phyloP scores from a whole-genome alignment of 1,284 basidiomycete species.

The Schizophyllum commune region DNA sequence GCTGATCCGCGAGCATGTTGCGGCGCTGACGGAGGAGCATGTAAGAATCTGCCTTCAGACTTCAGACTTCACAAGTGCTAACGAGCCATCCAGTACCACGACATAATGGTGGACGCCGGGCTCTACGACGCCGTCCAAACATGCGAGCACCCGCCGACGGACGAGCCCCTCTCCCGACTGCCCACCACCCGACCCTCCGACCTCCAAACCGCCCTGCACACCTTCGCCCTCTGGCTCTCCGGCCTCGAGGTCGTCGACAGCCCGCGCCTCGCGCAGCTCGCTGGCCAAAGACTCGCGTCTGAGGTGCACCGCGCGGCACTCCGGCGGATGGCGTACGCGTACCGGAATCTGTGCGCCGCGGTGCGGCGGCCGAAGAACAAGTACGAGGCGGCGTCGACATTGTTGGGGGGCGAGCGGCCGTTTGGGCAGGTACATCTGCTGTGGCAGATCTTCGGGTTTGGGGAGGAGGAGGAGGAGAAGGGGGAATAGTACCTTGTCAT shows the following conservation, averaged over 20 bases:
- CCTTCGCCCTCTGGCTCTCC: slow-evolving; percentile 65
- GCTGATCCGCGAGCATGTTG: slow-evolving; percentile 58
- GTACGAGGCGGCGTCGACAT: slow-evolving; percentile 85
- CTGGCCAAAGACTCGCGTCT: slow-evolving; percentile 56
- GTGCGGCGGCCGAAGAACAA: slow-evolving; percentile 68
- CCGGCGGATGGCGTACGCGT: slow-evolving; percentile 57
- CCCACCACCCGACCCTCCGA: slow-evolving; percentile 48
- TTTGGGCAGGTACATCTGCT: slow-evolving; percentile 69
- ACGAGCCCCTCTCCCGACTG: slow-evolving; percentile 60
- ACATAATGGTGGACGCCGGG: slow-evolving; percentile 69
- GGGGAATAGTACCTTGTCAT: background rate
- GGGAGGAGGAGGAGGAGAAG: slow-evolving; percentile 25
- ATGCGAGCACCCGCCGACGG: slow-evolving; percentile 34
- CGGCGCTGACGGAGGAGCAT: slow-evolving; percentile 71
- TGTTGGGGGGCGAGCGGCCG: slow-evolving; percentile 76
- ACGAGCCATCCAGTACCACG: slow-evolving; percentile 46
- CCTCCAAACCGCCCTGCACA: slow-evolving; percentile 45
- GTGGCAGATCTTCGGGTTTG: slow-evolving; percentile 67
- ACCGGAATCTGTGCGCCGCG: slow-evolving; percentile 63
- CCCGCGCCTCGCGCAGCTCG: slow-evolving; percentile 67
- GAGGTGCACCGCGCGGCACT: slow-evolving; percentile 73
- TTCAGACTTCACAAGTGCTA: background rate
- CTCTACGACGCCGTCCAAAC: slow-evolving; percentile 58
- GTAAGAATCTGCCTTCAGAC: slow-evolving; percentile 28
- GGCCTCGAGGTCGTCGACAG: slow-evolving; percentile 68